These are phyloP conservation scores for Fonsecaea nubica DNA, from an alignment of 2,329 filamentous ascomycete genomes.

Conservation along the genomic window DNA sequence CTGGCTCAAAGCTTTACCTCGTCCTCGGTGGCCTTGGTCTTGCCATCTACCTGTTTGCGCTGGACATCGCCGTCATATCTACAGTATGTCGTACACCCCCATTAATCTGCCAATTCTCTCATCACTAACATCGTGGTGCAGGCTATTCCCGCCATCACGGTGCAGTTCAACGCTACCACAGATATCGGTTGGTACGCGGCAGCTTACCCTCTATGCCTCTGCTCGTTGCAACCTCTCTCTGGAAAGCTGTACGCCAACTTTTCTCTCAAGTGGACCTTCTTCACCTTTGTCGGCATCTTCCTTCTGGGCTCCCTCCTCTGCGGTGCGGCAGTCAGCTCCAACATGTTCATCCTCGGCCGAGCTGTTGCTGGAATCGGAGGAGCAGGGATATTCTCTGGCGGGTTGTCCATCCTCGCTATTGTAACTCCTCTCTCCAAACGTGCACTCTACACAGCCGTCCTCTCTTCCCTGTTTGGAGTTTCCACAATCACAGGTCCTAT, in stretches of 20 bases:
- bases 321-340: slow-evolving; percentile 42
- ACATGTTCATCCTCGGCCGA: slow-evolving; percentile 44
- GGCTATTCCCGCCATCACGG: slow-evolving; percentile 49
- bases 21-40: slow-evolving; percentile 50
- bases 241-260: slow-evolving; percentile 58
- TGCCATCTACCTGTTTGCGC: slow-evolving; percentile 56
- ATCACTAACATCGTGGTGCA: slow-evolving; percentile 26
- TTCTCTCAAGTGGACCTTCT: slow-evolving; percentile 43
- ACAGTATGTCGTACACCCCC: slow-evolving; percentile 38
- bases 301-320: slow-evolving; percentile 44
- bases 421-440: slow-evolving; percentile 45
- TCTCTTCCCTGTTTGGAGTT: slow-evolving; percentile 45
- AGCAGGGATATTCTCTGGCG: slow-evolving; percentile 49
- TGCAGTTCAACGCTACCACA: slow-evolving; percentile 46
- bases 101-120: not conserved
- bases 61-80: slow-evolving; percentile 44
- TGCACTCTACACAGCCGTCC: slow-evolving; percentile 45
- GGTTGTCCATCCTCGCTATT: slow-evolving; percentile 50
- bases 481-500: slow-evolving; percentile 50
- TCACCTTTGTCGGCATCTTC: slow-evolving; percentile 43
- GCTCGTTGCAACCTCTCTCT: slow-evolving; percentile 54
- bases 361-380: slow-evolving; percentile 45
- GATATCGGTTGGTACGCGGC: slow-evolving; percentile 49
- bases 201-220: slow-evolving; percentile 49
- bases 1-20: slow-evolving; percentile 35